These are phyloP conservation scores for Rutstroemia sp. DNA, from an alignment of 2,329 filamentous ascomycete species.

Conservation along the genomic window DNA sequence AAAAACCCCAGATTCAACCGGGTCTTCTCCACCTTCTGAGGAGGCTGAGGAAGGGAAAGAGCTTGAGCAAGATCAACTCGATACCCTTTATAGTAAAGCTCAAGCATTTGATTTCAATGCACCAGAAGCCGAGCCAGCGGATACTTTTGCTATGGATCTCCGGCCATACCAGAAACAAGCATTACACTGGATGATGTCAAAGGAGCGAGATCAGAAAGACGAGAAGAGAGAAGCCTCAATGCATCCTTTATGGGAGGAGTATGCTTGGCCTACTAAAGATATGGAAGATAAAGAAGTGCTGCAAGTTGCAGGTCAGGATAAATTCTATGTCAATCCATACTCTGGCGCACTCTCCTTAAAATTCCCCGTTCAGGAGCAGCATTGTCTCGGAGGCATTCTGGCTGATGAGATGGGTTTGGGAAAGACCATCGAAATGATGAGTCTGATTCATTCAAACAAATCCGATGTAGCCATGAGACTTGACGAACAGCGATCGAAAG, in stretches of 20 bases:
- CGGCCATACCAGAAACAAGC: slow-evolving; percentile 95
- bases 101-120: slow-evolving; percentile 95
- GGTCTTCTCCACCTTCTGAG: slow-evolving; percentile 44
- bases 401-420: slow-evolving; percentile 97
- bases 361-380: slow-evolving; percentile 89
- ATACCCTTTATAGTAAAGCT: slow-evolving; percentile 88
- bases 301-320: slow-evolving; percentile 53
- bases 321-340: slow-evolving; percentile 95
- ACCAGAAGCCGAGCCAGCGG: slow-evolving; percentile 74
- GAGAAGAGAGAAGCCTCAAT: slow-evolving; percentile 68
- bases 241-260: slow-evolving; percentile 97
- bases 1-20: slow-evolving; percentile 26
- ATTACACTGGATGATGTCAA: slow-evolving; percentile 90
- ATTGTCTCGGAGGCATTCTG: slow-evolving; percentile 86
- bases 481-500: slow-evolving; percentile 22
- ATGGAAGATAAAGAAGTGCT: slow-evolving; percentile 73
- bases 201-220: slow-evolving; percentile 73
- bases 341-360: slow-evolving; percentile 87
- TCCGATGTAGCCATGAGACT: slow-evolving; percentile 43
- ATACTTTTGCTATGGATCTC: slow-evolving; percentile 74
- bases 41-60: slow-evolving; percentile 77
- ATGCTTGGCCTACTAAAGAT: slow-evolving; percentile 81
- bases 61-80: slow-evolving; percentile 90
- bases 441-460: slow-evolving; percentile 78
- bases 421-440: slow-evolving; percentile 98